Conservation (phyloP, 495 filamentous ascomycete genomes). For the Penicillium fimorum region DNA sequence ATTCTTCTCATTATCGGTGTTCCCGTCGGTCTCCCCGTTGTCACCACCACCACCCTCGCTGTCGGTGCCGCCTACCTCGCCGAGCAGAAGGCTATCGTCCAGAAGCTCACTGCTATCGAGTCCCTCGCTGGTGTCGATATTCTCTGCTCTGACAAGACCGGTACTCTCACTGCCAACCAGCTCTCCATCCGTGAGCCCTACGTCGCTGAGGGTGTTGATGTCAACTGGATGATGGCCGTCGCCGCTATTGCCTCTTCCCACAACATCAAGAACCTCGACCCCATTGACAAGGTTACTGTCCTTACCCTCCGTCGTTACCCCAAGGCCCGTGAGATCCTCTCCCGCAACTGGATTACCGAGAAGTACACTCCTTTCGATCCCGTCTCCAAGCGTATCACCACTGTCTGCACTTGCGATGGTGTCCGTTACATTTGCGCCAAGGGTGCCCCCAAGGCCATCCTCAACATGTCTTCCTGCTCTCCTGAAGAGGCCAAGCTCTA, state of each 20-base stretch:
- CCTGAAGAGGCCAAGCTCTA: constrained; percentile 62
- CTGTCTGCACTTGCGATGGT: constrained; percentile 63
- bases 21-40: constrained; percentile 72
- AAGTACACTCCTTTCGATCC: constrained; percentile 78
- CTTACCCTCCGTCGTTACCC: constrained; percentile 72
- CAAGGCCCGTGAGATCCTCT: constrained; percentile 67
- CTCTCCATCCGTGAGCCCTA: constrained; percentile 72
- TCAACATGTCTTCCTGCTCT: constrained; percentile 63
- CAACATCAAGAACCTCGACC: constrained; percentile 74
- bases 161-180: constrained; percentile 77
- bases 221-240: constrained; percentile 80
- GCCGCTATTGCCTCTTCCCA: constrained; percentile 73
- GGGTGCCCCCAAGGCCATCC: constrained; percentile 72
- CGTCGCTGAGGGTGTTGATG: constrained; percentile 70
- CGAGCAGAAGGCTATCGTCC: constrained; percentile 72
- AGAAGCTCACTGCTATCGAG: constrained; percentile 75
- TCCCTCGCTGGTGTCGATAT: constrained; percentile 75
- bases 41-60: constrained; percentile 71
- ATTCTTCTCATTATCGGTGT: constrained; percentile 73
- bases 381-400: constrained; percentile 75
- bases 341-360: constrained; percentile 68
- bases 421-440: constrained; percentile 68
- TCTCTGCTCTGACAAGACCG: constrained; percentile 75
- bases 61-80: constrained; percentile 74
- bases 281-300: constrained; percentile 75